Conservation (phyloP, 441 rosid species). For the Isatis lusitanica region DNA sequence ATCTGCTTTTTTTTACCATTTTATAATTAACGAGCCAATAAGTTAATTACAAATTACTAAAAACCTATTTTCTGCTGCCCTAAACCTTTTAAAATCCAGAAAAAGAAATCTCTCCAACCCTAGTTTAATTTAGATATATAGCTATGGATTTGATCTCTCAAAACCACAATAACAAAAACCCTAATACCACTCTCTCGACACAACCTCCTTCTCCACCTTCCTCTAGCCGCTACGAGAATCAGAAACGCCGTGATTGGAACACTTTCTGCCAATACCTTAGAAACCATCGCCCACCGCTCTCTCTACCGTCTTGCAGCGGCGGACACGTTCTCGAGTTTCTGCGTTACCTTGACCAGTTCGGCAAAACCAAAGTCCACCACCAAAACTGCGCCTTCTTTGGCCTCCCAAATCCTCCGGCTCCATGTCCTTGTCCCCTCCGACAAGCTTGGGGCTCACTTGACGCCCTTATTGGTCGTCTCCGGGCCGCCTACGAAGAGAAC, state of each 20-base stretch:
- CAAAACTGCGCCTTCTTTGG: conserved; percentile 41
- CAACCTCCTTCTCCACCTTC: conserved; percentile 30
- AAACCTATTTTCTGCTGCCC: conserved; percentile 18
- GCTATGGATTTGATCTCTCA: conserved; percentile 58
- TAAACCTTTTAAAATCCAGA: neutral
- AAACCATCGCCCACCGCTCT: conserved; percentile 43
- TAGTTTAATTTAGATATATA: neutral
- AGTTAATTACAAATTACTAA: neutral
- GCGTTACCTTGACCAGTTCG: conserved; percentile 43
- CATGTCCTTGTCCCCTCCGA: conserved; percentile 45
- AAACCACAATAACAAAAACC: conserved; percentile 35
- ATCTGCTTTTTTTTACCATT: neutral
- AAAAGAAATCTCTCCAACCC: conserved; percentile 8
- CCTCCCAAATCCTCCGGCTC: conserved; percentile 41
- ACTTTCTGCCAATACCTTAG: conserved; percentile 44
- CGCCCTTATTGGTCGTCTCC: conserved; percentile 44
- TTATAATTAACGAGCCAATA: neutral
- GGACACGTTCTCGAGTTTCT: conserved; percentile 44
- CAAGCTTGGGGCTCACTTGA: conserved; percentile 48
- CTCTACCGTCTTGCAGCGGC: conserved; percentile 40
- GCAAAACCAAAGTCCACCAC: conserved; percentile 42
- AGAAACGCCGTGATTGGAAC: conserved; percentile 48
- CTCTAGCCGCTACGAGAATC: conserved; percentile 45
- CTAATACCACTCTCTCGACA: conserved; percentile 25
- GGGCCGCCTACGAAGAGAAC: conserved; percentile 44